These are phyloP conservation scores for Vitis cinerea DNA, from an alignment of 164 flowering plant genomes.

Conservation along the genomic window DNA sequence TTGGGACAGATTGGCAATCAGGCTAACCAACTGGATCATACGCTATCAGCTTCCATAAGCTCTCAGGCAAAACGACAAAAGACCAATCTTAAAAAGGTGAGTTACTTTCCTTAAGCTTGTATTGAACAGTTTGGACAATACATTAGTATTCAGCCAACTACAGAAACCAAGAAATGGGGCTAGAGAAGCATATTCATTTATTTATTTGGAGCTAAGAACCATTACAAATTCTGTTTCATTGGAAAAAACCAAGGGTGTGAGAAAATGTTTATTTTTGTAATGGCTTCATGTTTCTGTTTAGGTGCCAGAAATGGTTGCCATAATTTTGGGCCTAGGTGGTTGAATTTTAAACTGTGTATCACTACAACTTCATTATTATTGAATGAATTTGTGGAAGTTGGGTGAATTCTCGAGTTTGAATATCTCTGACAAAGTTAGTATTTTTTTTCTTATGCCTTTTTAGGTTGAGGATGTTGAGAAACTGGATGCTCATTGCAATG, in stretches of 20 bases:
- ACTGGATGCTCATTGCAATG: slow-evolving; percentile 22
- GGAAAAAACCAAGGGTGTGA: no score
- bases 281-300: no score
- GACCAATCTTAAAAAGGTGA: slow-evolving; percentile 30
- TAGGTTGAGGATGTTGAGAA: slow-evolving; percentile 33
- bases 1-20: slow-evolving; percentile 20
- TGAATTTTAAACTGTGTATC: background rate
- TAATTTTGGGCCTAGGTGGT: no score
- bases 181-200: no score
- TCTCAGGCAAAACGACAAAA: slow-evolving; percentile 67
- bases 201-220: no score
- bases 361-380: background rate
- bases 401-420: background rate
- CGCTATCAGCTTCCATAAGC: slow-evolving; percentile 17
- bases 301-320: no score
- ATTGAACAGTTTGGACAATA: background rate
- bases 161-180: no score
- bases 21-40: slow-evolving; percentile 25
- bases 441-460: background rate
- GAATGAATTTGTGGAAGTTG: background rate
- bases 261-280: no score
- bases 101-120: slow-evolving; percentile 3
- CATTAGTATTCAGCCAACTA: background rate
- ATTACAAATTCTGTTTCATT: no score
- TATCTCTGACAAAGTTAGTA: background rate